Evolutionary conservation across 306 rosid genomes (phyloP), one percentile per base, ranked within the genome.

Genomic region (Oxytropis ochrocephala): DNA sequence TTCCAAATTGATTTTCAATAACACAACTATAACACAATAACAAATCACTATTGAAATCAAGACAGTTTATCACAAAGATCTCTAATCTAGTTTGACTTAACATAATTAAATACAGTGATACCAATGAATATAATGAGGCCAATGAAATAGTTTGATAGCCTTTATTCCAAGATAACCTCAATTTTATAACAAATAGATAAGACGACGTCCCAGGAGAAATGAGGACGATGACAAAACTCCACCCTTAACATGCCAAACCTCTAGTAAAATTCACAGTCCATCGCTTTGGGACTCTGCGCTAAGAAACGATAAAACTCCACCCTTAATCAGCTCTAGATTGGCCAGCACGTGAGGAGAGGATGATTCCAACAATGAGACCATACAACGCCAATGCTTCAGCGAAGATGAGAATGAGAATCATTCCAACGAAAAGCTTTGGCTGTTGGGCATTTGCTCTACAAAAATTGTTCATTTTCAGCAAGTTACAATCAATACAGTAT

Each of bases 301-400:
- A 44, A 14, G 63, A 13, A 33, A 67, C 50, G 2, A 16, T 4
- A 50, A 68, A 47, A 54, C 17, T 19, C 13, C 32, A 2, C 3
- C n/a, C 42, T 59, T 83, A 85, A 12, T 88, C 91, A 33, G 95
- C 87, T 78, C 95, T 78, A 70, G 95, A 88, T 78, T 88, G 91
- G 76, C 95, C 91, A 63, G 95, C 88, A 4, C 88, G 82, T 41
- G 91, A 89, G n/a, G 96, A 84, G 55, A 86, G 91, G 70, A 89
- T 86, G 79, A 89, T 86, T 21, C 96, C 91, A 66, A 89, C 96
- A 68, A 86, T 89, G 7, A 89, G 89, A 69, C 91, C 96, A 33
- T 86, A 86, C 80, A 88, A 81, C 5, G 95, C 95, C 83, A 86
- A 76, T 1, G 89, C 91, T 69, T 89, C 88, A 16, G 87, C 92